Evolutionary conservation across 2,329 filamentous ascomycete genomes (phyloP).

Genomic region (Aspergillus transmontanensis): DNA sequence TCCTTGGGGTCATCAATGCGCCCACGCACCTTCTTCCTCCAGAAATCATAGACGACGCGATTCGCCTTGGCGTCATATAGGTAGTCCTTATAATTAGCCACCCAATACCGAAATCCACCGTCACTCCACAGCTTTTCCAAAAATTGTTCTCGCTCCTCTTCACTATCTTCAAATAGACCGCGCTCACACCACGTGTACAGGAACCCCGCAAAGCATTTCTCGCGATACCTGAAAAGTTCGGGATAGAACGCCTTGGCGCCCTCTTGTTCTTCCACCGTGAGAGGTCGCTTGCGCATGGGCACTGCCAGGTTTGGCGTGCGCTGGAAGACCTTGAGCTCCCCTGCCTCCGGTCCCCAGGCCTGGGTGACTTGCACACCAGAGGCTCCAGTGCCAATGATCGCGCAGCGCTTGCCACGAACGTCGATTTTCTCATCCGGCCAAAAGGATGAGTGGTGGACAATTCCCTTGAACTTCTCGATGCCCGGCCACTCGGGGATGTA

Average conservation of each 20-base stretch:
- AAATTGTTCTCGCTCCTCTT: slow-evolving; percentile 54
- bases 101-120: slow-evolving; percentile 60
- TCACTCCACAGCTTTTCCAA: slow-evolving; percentile 54
- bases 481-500: slow-evolving; percentile 47
- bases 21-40: slow-evolving; percentile 54
- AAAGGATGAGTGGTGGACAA: slow-evolving; percentile 57
- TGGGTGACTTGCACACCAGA: slow-evolving; percentile 61
- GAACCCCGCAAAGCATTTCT: slow-evolving; percentile 62
- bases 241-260: slow-evolving; percentile 48
- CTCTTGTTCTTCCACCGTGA: slow-evolving; percentile 57
- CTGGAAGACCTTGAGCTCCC: slow-evolving; percentile 63
- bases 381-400: slow-evolving; percentile 59
- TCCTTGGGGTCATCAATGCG: slow-evolving; percentile 54
- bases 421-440: slow-evolving; percentile 55
- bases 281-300: slow-evolving; percentile 58
- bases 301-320: slow-evolving; percentile 67
- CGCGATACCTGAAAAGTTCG: slow-evolving; percentile 56
- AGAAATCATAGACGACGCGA: slow-evolving; percentile 58
- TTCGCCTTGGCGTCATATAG: slow-evolving; percentile 53
- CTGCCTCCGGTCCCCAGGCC: slow-evolving; percentile 58
- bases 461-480: slow-evolving; percentile 50
- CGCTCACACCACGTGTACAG: slow-evolving; percentile 58
- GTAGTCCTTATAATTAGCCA: slow-evolving; percentile 58
- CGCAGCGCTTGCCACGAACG: slow-evolving; percentile 52
- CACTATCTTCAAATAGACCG: slow-evolving; percentile 58